A percentile compares a stretch with the other conserved stretches of the same genome.
Evolutionary conservation across 208 protist genomes (phyloP).

Genomic region (Acanthamoeba castellanii): DNA sequence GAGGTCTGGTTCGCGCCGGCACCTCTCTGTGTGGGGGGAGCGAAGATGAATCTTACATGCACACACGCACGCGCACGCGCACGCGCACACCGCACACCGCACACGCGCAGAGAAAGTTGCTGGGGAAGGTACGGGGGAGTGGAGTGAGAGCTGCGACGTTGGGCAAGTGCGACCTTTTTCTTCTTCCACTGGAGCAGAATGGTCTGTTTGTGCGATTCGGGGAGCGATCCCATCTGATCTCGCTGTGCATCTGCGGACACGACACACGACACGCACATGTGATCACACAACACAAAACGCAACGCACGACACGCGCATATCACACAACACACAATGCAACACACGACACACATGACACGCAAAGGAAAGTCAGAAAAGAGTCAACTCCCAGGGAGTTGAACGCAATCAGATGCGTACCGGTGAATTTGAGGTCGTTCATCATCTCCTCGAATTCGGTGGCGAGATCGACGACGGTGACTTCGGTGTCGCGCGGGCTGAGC

Average conservation of each 20-base stretch:
- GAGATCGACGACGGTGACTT: background rate
- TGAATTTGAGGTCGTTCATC: constrained; percentile 20
- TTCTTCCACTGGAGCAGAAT: constrained; percentile 37
- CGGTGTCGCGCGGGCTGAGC: background rate
- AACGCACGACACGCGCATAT: background rate
- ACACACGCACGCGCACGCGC: too few species aligned
- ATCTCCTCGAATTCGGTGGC: constrained; percentile 18
- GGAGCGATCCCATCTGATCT: background rate
- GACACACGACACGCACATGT: background rate
- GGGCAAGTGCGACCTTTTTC: background rate
- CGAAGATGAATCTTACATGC: too few species aligned
- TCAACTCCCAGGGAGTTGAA: too few species aligned
- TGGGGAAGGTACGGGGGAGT: background rate
- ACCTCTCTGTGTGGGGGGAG: too few species aligned
- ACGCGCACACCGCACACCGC: too few species aligned
- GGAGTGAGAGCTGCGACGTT: background rate
- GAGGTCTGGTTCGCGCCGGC: too few species aligned
- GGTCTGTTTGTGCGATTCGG: constrained; percentile 19
- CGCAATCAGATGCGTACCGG: background rate
- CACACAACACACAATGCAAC: too few species aligned
- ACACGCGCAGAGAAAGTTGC: too few species aligned
- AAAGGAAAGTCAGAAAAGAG: too few species aligned
- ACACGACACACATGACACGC: too few species aligned
- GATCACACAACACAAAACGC: too few species aligned
- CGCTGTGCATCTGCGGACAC: background rate